These are phyloP conservation scores for Blastobotrys persicus DNA, from an alignment of 1,139 yeast species.

Conservation along the genomic window DNA sequence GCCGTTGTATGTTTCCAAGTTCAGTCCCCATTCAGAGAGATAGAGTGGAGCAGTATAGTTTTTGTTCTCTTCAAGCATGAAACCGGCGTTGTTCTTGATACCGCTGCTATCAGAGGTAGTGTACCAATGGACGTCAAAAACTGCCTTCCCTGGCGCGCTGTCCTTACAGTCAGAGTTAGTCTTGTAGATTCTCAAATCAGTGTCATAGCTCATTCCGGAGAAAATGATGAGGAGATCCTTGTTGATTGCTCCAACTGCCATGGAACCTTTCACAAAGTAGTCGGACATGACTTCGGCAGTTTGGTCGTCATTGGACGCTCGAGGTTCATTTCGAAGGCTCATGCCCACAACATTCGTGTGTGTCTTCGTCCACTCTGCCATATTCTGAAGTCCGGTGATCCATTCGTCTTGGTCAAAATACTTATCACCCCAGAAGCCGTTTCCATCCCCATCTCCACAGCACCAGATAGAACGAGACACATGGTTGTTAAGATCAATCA, in stretches of 20 bases:
- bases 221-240: neutral
- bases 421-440: neutral
- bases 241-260: neutral
- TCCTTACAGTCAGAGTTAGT: neutral
- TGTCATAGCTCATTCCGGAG: neutral
- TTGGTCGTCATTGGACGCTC: neutral
- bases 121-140: neutral
- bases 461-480: neutral
- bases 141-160: neutral
- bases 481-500: neutral
- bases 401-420: neutral
- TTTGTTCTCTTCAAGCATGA: neutral
- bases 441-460: neutral
- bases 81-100: neutral
- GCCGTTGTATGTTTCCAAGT: neutral
- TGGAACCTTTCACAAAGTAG: neutral
- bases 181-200: neutral
- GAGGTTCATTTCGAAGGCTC: neutral
- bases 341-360: neutral
- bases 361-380: neutral
- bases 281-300: neutral
- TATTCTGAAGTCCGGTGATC: neutral
- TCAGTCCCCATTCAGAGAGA: neutral
- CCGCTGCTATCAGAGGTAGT: neutral
- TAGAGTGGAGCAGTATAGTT: neutral